A percentile compares a stretch with the other conserved stretches of the same genome.
phyloP scores from a whole-genome alignment of 768 basidiomycete species.

The Amanita fuliginea region DNA sequence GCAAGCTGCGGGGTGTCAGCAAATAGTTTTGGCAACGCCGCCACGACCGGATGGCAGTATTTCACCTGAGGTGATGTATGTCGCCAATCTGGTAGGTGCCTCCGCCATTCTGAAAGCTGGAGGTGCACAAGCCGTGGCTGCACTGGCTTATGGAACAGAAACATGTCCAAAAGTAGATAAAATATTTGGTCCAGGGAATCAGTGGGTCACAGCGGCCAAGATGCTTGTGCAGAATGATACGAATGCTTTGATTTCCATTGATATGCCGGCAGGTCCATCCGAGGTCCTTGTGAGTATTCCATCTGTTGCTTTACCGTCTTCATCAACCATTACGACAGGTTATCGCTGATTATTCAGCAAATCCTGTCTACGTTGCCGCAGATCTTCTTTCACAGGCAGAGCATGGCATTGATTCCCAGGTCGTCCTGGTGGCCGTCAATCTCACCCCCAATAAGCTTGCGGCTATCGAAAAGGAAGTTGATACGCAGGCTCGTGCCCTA shows the following conservation, averaged over 20 bases:
- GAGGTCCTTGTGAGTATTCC: constrained; percentile 77
- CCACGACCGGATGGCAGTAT: constrained; percentile 87
- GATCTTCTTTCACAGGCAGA: constrained; percentile 97
- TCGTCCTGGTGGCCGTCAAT: constrained; percentile 79
- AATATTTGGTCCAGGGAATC: constrained; percentile 98
- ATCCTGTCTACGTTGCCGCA: constrained; percentile 88
- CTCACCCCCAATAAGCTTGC: constrained; percentile 50
- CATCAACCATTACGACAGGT: constrained; percentile 42
- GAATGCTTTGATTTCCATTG: constrained; percentile 90
- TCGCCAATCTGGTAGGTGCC: constrained; percentile 84
- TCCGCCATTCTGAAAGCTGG: constrained; percentile 89
- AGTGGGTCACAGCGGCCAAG: constrained; percentile 99
- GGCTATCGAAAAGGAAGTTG: constrained; percentile 78
- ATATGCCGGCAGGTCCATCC: constrained; percentile 98
- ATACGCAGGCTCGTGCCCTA: constrained; percentile 76
- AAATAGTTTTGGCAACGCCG: constrained; percentile 93
- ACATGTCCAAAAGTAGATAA: constrained; percentile 98
- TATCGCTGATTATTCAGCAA: constrained; percentile 81
- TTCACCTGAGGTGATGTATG: constrained; percentile 96
- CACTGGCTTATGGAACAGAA: constrained; percentile 93
- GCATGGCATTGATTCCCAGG: constrained; percentile 97
- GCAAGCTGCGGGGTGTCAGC: constrained; percentile 89
- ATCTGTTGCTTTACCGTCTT: background rate
- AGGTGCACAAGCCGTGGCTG: constrained; percentile 92
- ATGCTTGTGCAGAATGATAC: constrained; percentile 99